Evolutionary conservation across 2,329 filamentous ascomycete species (phyloP).

Genomic region (Annulohypoxylon truncatum): DNA sequence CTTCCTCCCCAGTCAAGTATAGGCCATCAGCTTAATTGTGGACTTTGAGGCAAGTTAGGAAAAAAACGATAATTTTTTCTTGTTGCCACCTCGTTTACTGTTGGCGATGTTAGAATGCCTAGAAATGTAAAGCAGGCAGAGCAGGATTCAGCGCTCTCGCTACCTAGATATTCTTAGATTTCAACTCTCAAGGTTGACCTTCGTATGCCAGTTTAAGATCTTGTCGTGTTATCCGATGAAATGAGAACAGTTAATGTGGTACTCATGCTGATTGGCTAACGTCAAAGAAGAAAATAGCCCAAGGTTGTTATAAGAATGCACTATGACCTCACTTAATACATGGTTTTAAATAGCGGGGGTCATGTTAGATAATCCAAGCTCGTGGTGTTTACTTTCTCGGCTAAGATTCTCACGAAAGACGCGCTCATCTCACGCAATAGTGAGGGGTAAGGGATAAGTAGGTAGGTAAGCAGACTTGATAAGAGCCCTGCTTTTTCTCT

Average conservation of each 20-base stretch:
- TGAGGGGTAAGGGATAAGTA: background rate
- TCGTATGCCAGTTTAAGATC: too few species aligned
- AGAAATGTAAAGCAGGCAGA: background rate
- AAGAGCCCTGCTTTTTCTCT: background rate
- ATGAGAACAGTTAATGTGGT: background rate
- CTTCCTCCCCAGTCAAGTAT: background rate
- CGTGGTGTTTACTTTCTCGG: background rate
- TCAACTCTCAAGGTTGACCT: background rate
- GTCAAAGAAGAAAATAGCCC: background rate
- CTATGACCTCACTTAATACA: background rate
- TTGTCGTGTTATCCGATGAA: background rate
- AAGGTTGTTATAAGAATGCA: background rate
- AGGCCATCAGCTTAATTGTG: background rate
- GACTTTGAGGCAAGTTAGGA: background rate
- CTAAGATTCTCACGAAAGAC: background rate
- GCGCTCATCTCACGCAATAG: background rate
- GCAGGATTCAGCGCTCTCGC: background rate
- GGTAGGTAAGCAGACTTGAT: background rate
- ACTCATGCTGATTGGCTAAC: background rate
- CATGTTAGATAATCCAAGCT: background rate
- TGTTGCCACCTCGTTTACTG: background rate
- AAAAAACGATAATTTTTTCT: background rate
- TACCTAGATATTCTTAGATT: background rate
- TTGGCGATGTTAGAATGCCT: background rate
- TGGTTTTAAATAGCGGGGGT: background rate